Base-by-base conservation (phyloP, 2,329 filamentous ascomycete species). In the Ceratocystiopsis sp. region DNA sequence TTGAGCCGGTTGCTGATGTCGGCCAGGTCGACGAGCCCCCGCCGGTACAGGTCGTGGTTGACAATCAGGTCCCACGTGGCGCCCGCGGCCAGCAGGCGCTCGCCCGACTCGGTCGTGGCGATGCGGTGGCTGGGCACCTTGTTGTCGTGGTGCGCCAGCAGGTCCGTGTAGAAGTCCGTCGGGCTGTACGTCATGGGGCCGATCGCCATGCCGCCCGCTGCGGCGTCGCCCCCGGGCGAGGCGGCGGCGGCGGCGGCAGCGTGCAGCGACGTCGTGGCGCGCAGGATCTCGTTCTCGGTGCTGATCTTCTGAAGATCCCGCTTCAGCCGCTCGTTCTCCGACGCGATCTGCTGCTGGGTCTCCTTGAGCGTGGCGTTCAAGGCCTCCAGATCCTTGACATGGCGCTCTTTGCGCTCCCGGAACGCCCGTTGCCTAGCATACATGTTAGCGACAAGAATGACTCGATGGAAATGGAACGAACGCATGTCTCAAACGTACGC, bases 1-100 rank as follows among this genome's bases (percentile, higher is more conserved):
- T 84, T 87, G 42, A 96, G 64, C 13, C 77, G 68, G 54, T 91
- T 81, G 57, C 80, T 86, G 32, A 95, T 82, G 56, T 81, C 73
- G 35, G 71, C 79, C 13, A 95, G 76, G 58, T 96, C 84, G 21
- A 95, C 78, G 17, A 84, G 65, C 0, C 86, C 85, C 39, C 73
- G 71, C 57, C 78, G 75, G 57, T 82, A 93, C 10, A 86, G 62
- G 8, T 83, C 75, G 59, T 94, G 84, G 42, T 66, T 69, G 54
- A 93, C 82, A 47, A 96, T 91, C 43, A 86, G 67, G 54, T 95
- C 87, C 89, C 89, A 96, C 0, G 86, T 80, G 2, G 84, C 83
- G 16, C 78, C 78, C 0, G 80, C 80, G 35, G 80, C 80, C 8
- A 91, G 66, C 14, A 93, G 62, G 29, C 70, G 69, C 56, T 84